Evolutionary conservation across 345 rosid genomes (phyloP).

Genomic region (Eucalyptus curtisii): DNA sequence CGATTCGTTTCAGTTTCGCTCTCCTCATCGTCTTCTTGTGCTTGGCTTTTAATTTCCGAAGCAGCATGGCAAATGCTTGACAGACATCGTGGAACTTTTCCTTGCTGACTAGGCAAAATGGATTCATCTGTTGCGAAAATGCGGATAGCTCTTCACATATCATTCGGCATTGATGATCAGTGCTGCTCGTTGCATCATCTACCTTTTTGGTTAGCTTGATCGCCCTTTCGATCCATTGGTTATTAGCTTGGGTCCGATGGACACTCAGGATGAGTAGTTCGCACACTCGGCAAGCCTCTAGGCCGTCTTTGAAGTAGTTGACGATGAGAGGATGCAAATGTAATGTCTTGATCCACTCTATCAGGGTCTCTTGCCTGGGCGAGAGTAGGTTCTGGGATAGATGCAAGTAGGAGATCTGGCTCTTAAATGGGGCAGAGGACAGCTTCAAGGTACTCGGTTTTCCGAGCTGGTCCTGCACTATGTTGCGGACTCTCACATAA

Average conservation of each 20-base stretch:
- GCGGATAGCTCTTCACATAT: not conserved
- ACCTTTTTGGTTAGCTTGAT: conserved; percentile 23
- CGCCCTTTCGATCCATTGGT: conserved; percentile 29
- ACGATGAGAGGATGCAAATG: conserved; percentile 25
- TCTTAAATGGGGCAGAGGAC: not conserved
- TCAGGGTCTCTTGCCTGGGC: conserved; percentile 40
- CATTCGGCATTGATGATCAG: not conserved
- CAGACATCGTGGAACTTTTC: conserved; percentile 16
- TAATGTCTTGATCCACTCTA: conserved; percentile 16
- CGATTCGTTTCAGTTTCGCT: conserved; percentile 24
- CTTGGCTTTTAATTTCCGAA: conserved; percentile 26
- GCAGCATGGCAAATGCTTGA: conserved; percentile 24
- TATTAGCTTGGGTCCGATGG: conserved; percentile 31
- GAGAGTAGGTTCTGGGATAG: conserved; percentile 45
- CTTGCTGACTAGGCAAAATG: not conserved
- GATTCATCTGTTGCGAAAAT: not conserved
- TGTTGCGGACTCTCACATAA: not conserved
- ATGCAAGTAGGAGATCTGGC: conserved; percentile 3
- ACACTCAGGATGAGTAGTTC: conserved; percentile 45
- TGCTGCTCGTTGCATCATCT: not conserved
- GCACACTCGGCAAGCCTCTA: conserved; percentile 39
- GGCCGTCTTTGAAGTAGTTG: conserved; percentile 37
- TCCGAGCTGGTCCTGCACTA: not conserved
- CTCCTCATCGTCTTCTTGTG: conserved; percentile 30
- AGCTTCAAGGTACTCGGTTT: not conserved